Evolutionary conservation across 108 stramenopile genomes (phyloP).

Genomic region (Seminavis robusta): DNA sequence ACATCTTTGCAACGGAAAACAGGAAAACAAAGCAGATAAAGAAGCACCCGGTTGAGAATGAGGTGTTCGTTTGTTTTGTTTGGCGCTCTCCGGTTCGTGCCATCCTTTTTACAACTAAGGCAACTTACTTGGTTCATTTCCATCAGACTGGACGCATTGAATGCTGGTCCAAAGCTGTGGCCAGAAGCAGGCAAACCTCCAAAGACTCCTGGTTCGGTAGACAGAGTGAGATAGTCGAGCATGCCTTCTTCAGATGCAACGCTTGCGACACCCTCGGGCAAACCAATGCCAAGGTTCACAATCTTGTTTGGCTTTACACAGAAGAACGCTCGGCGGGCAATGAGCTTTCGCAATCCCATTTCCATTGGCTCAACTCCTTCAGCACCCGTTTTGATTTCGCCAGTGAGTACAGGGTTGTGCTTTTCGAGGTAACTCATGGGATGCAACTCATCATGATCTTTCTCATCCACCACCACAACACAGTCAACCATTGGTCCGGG

Average conservation of each 20-base stretch:
- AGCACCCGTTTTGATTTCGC: conserved; percentile 47
- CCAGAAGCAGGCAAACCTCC: conserved; percentile 74
- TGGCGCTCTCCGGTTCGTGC: too few relatives aligned
- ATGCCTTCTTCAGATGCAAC: conserved; percentile 80
- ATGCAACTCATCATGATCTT: conserved; percentile 59
- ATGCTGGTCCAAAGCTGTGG: conserved; percentile 68
- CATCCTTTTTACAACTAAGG: neutral
- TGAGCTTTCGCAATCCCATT: conserved; percentile 59
- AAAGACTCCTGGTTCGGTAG: conserved; percentile 67
- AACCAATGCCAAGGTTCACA: conserved; percentile 79
- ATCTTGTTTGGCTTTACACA: conserved; percentile 49
- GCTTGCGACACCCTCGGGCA: conserved; percentile 74
- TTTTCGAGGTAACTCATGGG: conserved; percentile 58
- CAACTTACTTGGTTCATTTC: conserved; percentile 63
- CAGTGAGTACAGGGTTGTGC: conserved; percentile 50
- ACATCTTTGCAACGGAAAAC: conserved; percentile 29
- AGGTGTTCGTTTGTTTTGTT: too few relatives aligned
- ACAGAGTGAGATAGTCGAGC: conserved; percentile 50
- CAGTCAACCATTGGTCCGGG: conserved; percentile 78
- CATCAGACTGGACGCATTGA: conserved; percentile 60
- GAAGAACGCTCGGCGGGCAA: conserved; percentile 68
- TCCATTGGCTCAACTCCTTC: conserved; percentile 44
- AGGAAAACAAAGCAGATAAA: too few relatives aligned
- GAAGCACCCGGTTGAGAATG: too few relatives aligned
- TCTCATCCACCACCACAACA: conserved; percentile 64